Evolutionary conservation across 768 basidiomycete genomes (phyloP), one percentile per base, ranked within the genome.

Genomic region (Suillus alpinus): DNA sequence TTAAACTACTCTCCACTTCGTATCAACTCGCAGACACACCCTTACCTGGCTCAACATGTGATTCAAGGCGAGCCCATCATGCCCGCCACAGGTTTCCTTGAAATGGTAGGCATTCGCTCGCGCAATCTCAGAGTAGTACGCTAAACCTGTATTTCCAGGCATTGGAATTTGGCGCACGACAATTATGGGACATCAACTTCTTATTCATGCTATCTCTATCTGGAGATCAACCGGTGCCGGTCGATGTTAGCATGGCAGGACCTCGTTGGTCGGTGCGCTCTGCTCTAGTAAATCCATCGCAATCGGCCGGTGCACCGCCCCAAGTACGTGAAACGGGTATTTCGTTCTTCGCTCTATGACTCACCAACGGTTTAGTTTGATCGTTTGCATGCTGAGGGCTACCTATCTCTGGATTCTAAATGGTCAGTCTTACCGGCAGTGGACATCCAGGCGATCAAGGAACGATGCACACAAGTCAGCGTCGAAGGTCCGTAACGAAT

Each of bases 41-140:
- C 81, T 0, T 71, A 71, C 26, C 65, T 82, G 10, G 76, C 78
- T 0, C 73, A 81, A 32, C 81, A 83, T 64, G 64, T 80, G 18
- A 78, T 82, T 39, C 72, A 74, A 26, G 77, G 76, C 1, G 79
- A 80, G 23, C 72, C 78, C 0, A 80, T 81, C 31, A 77, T 80
- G 75, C 79, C 81, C 13, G 80, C 79, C 14, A 75, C 80, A 16
- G 81, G 79, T 23, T 82, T 68, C 57, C 64, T 78, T 2, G 71
- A 73, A 58, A 77, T 78, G 75, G 78, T 77, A 58, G 2, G 68
- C 62, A 14, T 20, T 32, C 49, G 44, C 39, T 18, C 36, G 46
- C 32, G n/a, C 4, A 44, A 40, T 43, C 1, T n/a, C n/a, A n/a
- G n/a, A n/a, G n/a, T n/a, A n/a, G n/a, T n/a, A n/a, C n/a, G n/a